Evolutionary conservation across 2,329 filamentous ascomycete genomes (phyloP).

Genomic region (Clarireedia hainanense): DNA sequence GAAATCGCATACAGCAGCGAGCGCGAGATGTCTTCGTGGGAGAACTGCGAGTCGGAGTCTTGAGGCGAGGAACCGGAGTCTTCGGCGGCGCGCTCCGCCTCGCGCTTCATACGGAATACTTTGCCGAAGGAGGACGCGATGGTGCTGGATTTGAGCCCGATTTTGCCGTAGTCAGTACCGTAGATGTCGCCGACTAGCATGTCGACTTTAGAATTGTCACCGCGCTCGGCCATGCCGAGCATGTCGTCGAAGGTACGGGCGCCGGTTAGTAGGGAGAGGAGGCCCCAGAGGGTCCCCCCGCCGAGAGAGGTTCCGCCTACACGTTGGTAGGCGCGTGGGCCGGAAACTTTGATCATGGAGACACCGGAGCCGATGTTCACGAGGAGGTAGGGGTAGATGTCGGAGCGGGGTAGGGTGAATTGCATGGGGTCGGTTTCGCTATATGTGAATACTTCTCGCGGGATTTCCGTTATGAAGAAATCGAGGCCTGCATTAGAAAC

Average conservation of each 20-base stretch:
- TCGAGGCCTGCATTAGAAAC: conserved; percentile 59
- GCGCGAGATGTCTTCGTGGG: conserved; percentile 76
- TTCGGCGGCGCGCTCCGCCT: conserved; percentile 72
- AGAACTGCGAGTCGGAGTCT: conserved; percentile 45
- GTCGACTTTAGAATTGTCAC: conserved; percentile 89
- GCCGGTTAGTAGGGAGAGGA: conserved; percentile 86
- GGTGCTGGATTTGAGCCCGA: conserved; percentile 88
- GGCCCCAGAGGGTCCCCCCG: conserved; percentile 94
- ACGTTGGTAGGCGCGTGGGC: conserved; percentile 76
- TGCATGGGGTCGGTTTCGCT: conserved; percentile 85
- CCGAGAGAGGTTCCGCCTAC: conserved; percentile 93
- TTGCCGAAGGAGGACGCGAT: conserved; percentile 97
- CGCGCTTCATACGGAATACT: conserved; percentile 85
- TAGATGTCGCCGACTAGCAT: conserved; percentile 98
- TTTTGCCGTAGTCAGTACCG: conserved; percentile 90
- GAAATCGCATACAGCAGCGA: conserved; percentile 91
- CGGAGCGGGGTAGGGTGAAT: conserved; percentile 67
- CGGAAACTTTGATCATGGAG: conserved; percentile 93
- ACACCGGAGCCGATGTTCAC: conserved; percentile 98
- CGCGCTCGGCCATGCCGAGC: conserved; percentile 81
- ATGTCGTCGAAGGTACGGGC: conserved; percentile 96
- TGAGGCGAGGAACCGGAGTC: conserved; percentile 43
- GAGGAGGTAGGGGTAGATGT: conserved; percentile 92
- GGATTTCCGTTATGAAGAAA: conserved; percentile 98
- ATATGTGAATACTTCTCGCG: conserved; percentile 94